These are phyloP conservation scores for Hemisphaericaspora nanyangensis DNA, from an alignment of 805 yeast genomes.

Conservation along the genomic window DNA sequence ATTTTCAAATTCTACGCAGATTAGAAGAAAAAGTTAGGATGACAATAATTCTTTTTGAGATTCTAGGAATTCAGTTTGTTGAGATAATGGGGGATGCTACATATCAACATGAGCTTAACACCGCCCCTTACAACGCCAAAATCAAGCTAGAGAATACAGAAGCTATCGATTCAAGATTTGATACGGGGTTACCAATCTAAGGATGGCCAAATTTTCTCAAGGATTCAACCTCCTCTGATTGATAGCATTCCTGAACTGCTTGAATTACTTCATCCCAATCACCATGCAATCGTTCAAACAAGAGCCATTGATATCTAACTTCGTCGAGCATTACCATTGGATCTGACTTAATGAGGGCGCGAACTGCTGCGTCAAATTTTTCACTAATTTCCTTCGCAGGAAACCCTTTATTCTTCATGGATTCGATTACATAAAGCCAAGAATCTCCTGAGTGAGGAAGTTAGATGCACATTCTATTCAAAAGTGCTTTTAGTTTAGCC, in stretches of 20 bases:
- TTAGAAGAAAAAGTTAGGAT: no score
- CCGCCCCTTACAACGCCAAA: no score
- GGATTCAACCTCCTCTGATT: slow-evolving; percentile 6
- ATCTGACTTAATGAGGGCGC: background rate
- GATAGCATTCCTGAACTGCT: slow-evolving; percentile 21
- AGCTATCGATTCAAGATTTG: no score
- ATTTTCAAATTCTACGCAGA: no score
- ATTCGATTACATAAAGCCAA: slow-evolving; percentile 40
- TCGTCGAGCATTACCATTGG: slow-evolving; percentile 50
- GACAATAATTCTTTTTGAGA: no score
- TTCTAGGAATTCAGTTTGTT: no score
- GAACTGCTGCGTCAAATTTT: background rate
- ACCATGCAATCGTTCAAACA: slow-evolving; percentile 35
- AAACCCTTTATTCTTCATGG: background rate
- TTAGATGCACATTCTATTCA: slow-evolving; percentile 19
- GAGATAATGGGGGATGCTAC: no score
- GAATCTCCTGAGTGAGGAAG: slow-evolving; percentile 37
- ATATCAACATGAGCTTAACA: no score
- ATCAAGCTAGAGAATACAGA: no score
- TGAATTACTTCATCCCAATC: slow-evolving; percentile 15
- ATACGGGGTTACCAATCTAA: no score
- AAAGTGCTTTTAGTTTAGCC: slow-evolving; percentile 18
- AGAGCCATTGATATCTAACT: slow-evolving; percentile 41
- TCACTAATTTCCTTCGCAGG: background rate
- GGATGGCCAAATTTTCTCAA: no score